Base-by-base conservation (phyloP, 2,329 filamentous ascomycete genomes). In the Alternaria brassicicola region DNA sequence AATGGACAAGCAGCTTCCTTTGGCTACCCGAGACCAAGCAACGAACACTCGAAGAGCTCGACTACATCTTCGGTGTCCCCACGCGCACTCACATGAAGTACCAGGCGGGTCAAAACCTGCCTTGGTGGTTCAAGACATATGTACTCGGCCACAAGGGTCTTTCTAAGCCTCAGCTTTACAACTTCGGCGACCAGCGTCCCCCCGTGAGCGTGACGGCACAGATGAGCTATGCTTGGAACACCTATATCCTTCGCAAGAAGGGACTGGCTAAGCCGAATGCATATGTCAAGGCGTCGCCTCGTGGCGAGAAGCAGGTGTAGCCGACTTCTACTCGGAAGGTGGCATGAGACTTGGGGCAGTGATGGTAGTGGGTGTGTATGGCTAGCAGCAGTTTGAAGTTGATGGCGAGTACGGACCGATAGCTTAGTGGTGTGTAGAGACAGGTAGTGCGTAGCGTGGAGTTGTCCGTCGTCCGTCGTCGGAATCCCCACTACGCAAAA, bases 1-100 rank as follows among this genome's bases (percentile, higher is more conserved):
- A 28, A 48, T 19, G 6, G 2, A n/a, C 7, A 1, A 12, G 1
- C 17, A 59, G 57, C 21, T 88, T 88, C 78, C 78, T 89, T 38
- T 85, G 83, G 70, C 75, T 82, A 30, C 78, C 79, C 26, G 80
- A 82, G 65, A 82, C 80, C 45, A 82, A 82, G 67, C 79, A 81
- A 61, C 71, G 78, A 8, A 81, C 80, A 0, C 78, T 82, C 12
- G 80, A 83, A 64, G 80, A 82, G 59, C 73, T 83, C 19, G 80
- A 83, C 57, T 83, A 83, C 63, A 77, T 84, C 54, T 84, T 85
- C 59, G 82, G 77, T 15, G 78, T 82, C 0, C 78, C 79, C 0
- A 78, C 77, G 1, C 65, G 73, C 17, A 76, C 69, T 9, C 79
- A 80, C 59, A 77, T 78, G 63, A 68, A 65, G 23, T 81, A 74